Base-by-base conservation (phyloP, 352 stramenopile species). In the Phytophthora litchii region DNA sequence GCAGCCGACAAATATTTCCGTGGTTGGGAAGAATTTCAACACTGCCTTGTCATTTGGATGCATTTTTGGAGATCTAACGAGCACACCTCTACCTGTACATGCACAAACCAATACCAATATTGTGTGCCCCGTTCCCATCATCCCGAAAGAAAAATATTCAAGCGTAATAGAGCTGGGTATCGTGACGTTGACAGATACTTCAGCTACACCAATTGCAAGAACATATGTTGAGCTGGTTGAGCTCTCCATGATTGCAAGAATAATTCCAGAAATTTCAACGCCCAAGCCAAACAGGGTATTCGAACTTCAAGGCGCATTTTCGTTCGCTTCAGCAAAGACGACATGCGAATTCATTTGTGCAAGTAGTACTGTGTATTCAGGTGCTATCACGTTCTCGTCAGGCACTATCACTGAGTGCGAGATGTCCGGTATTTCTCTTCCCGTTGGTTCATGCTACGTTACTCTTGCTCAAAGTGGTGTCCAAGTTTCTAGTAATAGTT, bases 231-330 rank as follows among this genome's bases (percentile, higher is more conserved):
- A 74, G 17, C 8, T 76, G 1, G 11, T 74, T 42, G 53, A 65
- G 25, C 36, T 45, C 6, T 76, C 68, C 0, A n/a, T 68, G 10
- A 74, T 76, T 40, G 54, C 46, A 17, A 68, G 34, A 20, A 50
- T 57, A 35, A 12, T 27, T 35, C 64, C 49, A 35, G 19, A 40
- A 59, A 20, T 59, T 21, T 67, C 13, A 14, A 29, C 20, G 4
- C 20, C 54, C n/a, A 54, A 36, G 16, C 31, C 38, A 31, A 67
- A 35, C 8, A 49, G 45, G 37, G 25, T 34, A 14, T 76, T 80
- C 16, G 27, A 67, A 37, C 36, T 83, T 14, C 47, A 67, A 52
- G 74, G 74, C 4, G 35, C 14, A 1, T 83, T 80, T 47, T 36
- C 25, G 16, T 70, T 74, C 35, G 27, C 51, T 8, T 67, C 59